Evolutionary conservation across 495 filamentous ascomycete genomes (phyloP), one percentile per base, ranked within the genome.

Genomic region (Trichocladium uniseriatum): DNA sequence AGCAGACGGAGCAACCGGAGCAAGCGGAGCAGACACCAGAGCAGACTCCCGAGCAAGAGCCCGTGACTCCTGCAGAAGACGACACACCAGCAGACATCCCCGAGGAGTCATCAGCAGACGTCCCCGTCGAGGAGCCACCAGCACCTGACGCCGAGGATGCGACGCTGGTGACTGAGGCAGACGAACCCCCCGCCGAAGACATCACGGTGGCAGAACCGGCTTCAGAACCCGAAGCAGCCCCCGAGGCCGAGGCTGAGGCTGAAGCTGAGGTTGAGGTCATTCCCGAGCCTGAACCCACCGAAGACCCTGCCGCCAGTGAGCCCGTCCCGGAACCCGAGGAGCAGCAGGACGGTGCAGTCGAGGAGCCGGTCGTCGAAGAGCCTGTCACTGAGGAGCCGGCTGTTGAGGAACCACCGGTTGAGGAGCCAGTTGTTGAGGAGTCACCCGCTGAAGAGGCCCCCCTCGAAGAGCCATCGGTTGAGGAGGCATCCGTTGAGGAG

Each of bases 181-280:
- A 21, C 10, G 44, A 43, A 11, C 27, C 27, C 13, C 1, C 10
- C 5, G 31, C 32, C 1, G 19, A 53, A 31, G 55, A 52, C 15
- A 18, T 39, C 24, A 24, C 49, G 2, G 45, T 37, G 8, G 49
- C 45, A 1, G 48, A 51, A 22, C 37, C 34, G 15, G 7, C 3
- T 13, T 2, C 42, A 13, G 43, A 46, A 39, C 16, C 43, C 19
- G 42, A 49, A 19, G 43, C 40, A 5, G 27, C 27, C 22, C 5
- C 19, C 45, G 49, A 48, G 6, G 14, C 35, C 1, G 51, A 66
- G 29, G 21, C 38, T 6, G 55, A 59, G 21, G 11, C 27, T 5
- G 20, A 5, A 14, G 15, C 21, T 29, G 48, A 51, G 5, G n/a
- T 38, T 15, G 39, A 42, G 15, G 1, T 28, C 5, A 15, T 21